Conservation (phyloP, 2,329 filamentous ascomycete genomes). For the Stachybotrys echinatus region DNA sequence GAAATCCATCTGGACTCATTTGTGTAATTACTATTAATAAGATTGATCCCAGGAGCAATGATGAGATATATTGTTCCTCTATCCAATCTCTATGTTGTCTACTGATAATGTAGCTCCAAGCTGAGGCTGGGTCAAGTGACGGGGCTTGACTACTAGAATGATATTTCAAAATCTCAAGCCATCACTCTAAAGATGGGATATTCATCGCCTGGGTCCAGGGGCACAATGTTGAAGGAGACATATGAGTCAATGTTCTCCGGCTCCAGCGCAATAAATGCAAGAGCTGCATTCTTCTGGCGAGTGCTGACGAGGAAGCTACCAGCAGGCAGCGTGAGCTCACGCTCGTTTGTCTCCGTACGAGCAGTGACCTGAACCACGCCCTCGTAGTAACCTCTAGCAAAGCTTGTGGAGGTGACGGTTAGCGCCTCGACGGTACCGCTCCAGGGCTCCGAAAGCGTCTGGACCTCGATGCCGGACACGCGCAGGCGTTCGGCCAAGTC, state of each 20-base stretch:
- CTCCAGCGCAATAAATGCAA: conserved; percentile 22
- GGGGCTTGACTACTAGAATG: too few species aligned
- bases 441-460: conserved; percentile 14
- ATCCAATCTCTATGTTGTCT: too few species aligned
- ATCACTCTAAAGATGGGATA: conserved; percentile 21
- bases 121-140: too few species aligned
- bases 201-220: conserved; percentile 20
- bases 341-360: conserved; percentile 9
- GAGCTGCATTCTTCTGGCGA: conserved; percentile 23
- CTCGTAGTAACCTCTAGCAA: conserved; percentile 18
- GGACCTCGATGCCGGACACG: conserved; percentile 16
- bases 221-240: conserved; percentile 22
- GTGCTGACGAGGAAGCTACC: conserved; percentile 26
- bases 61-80: too few species aligned
- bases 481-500: conserved; percentile 19
- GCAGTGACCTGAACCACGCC: conserved; percentile 16
- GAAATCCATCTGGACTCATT: too few species aligned
- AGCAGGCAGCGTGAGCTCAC: conserved; percentile 15
- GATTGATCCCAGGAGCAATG: too few species aligned
- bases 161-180: too few species aligned
- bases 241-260: conserved; percentile 28
- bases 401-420: conserved; percentile 12
- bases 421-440: conserved; percentile 20
- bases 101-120: too few species aligned
- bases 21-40: too few species aligned